Conservation (phyloP, 2,329 filamentous ascomycete species). For the Ophiostoma montium region DNA sequence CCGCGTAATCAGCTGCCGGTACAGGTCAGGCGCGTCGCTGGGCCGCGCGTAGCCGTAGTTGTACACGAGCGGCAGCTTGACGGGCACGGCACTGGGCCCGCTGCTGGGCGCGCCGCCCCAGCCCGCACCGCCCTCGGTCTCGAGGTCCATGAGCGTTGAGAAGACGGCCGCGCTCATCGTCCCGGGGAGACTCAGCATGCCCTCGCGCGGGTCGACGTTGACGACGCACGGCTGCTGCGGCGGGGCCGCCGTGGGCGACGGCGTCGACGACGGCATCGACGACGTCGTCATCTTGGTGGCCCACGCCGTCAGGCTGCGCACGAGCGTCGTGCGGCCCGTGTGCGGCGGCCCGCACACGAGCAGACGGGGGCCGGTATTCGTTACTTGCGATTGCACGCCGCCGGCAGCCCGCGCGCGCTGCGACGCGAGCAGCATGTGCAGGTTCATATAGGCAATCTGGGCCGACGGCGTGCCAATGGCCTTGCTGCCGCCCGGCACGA, state of each 20-base stretch:
- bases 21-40: conserved; percentile 59
- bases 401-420: conserved; percentile 49
- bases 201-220: conserved; percentile 73
- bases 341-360: conserved; percentile 67
- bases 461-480: conserved; percentile 36
- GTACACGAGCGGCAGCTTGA: conserved; percentile 85
- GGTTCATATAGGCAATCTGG: conserved; percentile 66
- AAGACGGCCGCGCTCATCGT: conserved; percentile 79
- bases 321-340: conserved; percentile 71
- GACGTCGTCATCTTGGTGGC: conserved; percentile 44
- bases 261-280: conserved; percentile 17
- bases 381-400: no score
- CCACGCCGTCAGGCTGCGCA: conserved; percentile 65
- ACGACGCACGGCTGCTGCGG: conserved; percentile 60
- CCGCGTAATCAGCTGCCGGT: conserved; percentile 58
- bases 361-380: conserved; percentile 69
- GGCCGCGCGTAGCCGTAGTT: conserved; percentile 65
- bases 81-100: conserved; percentile 73
- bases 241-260: conserved; percentile 17
- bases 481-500: conserved; percentile 30
- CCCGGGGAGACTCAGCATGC: conserved; percentile 62
- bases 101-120: conserved; percentile 88
- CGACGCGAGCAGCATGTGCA: conserved; percentile 74
- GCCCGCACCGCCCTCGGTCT: conserved; percentile 55
- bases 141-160: conserved; percentile 71